Evolutionary conservation across 441 rosid species (phyloP), one percentile per base, ranked within the genome.

Genomic region (Mallotus japonicus): DNA sequence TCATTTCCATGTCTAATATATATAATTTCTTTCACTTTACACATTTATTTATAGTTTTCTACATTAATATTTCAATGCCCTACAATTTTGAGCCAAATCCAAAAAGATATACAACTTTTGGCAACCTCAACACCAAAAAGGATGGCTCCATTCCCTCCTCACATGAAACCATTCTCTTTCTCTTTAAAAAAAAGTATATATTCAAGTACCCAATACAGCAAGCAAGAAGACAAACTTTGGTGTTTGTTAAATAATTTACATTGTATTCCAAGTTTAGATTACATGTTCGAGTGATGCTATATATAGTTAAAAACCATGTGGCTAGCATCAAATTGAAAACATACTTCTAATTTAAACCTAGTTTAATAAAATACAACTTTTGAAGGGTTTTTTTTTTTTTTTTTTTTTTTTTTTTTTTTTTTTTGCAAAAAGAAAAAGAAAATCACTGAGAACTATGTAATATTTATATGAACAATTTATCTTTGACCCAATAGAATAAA

Each of bases 31-130:
- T 40, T 1, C 20, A 22, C 4, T 22, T 50, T 32, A 12, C 12
- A 19, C 6, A 14, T 44, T 24, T 0, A 17, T 10, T 19, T 19
- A 12, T 22, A 47, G 2, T 37, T 37, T 37, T 37, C 40, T 37
- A 37, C 15, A 24, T 37, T 8, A 44, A 32, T 42, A 32, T 65
- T 11, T 37, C 47, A 53, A 56, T 9, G 71, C 74, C 82, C 83
- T 77, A 77, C 81, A 78, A 76, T 74, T 80, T 80, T 70, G 83
- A 82, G 81, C 80, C 79, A 57, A 79, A 68, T 81, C 74, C 68
- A 55, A 59, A 79, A 79, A 78, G 82, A 56, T 62, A 34, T 50
- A 49, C 28, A 47, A 56, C 81, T 65, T 82, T 75, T 77, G 79
- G 73, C 77, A 80, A 79, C 75, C 77, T 72, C 49, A 10, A 37